Evolutionary conservation across 2,329 filamentous ascomycete genomes (phyloP).

Genomic region (Zalaria sp.): DNA sequence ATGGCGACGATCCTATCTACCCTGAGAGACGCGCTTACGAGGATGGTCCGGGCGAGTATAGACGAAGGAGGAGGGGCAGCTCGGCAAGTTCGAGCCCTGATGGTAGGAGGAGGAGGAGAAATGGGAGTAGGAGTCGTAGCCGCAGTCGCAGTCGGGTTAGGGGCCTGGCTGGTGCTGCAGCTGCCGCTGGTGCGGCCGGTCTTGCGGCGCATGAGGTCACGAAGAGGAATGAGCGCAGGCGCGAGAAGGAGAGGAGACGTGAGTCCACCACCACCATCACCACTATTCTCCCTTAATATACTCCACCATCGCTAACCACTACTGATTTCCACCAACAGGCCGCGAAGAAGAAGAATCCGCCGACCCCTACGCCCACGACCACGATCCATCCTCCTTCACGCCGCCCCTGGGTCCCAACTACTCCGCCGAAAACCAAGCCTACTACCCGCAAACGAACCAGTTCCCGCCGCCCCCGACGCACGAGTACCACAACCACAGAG

Average conservation of each 20-base stretch:
- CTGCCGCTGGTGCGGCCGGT: conserved; percentile 43
- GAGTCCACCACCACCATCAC: conserved; percentile 18
- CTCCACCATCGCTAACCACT: too few species aligned
- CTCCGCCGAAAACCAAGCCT: conserved; percentile 15
- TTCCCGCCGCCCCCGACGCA: conserved; percentile 36
- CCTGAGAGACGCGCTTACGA: conserved; percentile 30
- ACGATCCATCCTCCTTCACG: conserved; percentile 11
- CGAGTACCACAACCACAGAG: conserved; percentile 32
- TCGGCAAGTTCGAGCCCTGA: conserved; percentile 26
- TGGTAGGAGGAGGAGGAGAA: conserved; percentile 17
- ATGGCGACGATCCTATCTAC: conserved; percentile 48
- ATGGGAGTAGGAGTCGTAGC: conserved; percentile 18
- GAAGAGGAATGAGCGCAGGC: conserved; percentile 42
- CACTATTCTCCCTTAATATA: too few species aligned
- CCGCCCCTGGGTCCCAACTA: conserved; percentile 20
- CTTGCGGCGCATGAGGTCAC: conserved; percentile 41
- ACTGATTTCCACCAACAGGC: conserved; percentile 4
- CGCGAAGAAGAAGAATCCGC: conserved; percentile 11
- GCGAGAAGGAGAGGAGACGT: conserved; percentile 38
- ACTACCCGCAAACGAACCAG: conserved; percentile 31
- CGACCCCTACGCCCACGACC: conserved; percentile 13
- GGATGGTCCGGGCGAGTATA: conserved; percentile 26
- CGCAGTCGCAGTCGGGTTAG: conserved; percentile 34
- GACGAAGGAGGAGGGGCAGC: conserved; percentile 28
- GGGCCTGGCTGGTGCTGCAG: conserved; percentile 39